A percentile compares a stretch with the other conserved stretches of the same genome.
phyloP scores from a whole-genome alignment of 2,329 filamentous ascomycete genomes.

The Fragosphaeria purpurea region DNA sequence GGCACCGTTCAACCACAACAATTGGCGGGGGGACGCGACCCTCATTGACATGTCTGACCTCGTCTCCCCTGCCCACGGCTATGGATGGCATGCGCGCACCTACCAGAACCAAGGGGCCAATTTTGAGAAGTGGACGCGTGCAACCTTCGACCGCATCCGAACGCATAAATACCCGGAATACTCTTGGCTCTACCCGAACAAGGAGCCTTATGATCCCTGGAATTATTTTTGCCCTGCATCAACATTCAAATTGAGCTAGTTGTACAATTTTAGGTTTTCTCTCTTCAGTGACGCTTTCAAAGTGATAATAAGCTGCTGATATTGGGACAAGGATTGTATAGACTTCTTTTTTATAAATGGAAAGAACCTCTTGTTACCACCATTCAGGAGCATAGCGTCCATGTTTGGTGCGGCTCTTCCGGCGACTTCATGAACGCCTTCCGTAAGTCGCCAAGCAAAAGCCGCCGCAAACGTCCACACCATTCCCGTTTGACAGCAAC shows the following conservation, averaged over 20 bases:
- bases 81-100: not conserved
- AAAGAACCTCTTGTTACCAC: too few relatives aligned
- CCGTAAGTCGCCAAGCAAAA: too few relatives aligned
- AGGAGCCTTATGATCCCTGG: not conserved
- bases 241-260: not conserved
- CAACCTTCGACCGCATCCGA: not conserved
- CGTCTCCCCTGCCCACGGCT: not conserved
- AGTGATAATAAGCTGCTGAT: not conserved
- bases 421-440: too few relatives aligned
- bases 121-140: not conserved
- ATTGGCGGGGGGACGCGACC: constrained; percentile 3
- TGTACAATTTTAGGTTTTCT: not conserved
- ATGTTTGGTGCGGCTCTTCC: too few relatives aligned
- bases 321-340: too few relatives aligned
- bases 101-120: not conserved
- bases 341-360: too few relatives aligned
- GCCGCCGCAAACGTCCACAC: too few relatives aligned
- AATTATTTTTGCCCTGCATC: not conserved
- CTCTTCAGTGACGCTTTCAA: not conserved
- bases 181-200: not conserved
- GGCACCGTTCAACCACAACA: not conserved
- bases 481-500: too few relatives aligned
- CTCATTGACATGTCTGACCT: constrained; percentile 2
- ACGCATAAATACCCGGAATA: not conserved
- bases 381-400: too few relatives aligned